Conservation (phyloP, 78 protist species). For the Andalucia godoyi region DNA sequence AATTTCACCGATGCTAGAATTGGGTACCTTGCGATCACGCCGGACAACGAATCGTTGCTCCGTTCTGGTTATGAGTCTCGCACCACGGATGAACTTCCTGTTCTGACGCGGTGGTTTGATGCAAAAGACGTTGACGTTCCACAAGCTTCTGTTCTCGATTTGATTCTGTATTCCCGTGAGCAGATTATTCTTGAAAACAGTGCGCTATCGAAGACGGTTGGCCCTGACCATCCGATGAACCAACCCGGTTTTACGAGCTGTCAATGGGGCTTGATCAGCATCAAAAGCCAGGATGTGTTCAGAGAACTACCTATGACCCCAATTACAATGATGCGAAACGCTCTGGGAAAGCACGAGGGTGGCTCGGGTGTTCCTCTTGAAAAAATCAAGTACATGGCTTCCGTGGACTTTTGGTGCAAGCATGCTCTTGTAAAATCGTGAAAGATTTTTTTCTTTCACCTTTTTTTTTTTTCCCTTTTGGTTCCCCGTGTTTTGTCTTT, state of each 20-base stretch:
- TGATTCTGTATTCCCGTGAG: constrained; percentile 30
- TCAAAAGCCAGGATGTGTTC: constrained; percentile 40
- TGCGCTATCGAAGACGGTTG: background rate
- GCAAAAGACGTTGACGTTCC: background rate
- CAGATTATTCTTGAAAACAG: constrained; percentile 10
- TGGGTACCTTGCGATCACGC: constrained; percentile 1
- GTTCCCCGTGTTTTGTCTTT: too few species aligned
- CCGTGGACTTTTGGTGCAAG: constrained; percentile 38
- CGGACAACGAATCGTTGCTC: background rate
- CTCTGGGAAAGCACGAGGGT: constrained; percentile 38
- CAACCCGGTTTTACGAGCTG: background rate
- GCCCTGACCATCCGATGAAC: background rate
- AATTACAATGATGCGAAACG: constrained; percentile 53
- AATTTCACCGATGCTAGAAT: background rate
- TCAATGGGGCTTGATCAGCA: constrained; percentile 41
- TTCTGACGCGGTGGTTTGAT: constrained; percentile 10
- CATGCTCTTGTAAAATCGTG: too few species aligned
- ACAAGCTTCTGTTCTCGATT: constrained; percentile 14
- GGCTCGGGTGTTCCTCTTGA: constrained; percentile 36
- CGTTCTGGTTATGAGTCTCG: constrained; percentile 19
- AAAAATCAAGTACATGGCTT: constrained; percentile 11
- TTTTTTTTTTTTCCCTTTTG: too few species aligned
- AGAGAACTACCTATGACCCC: constrained; percentile 43
- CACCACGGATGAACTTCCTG: constrained; percentile 17
- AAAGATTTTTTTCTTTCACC: too few species aligned